Percentiles rank a stretch among this genome's conserved stretches.
phyloP scores from a whole-genome alignment of 2,329 filamentous ascomycete species.

The Cladobotryum mycophilum region DNA sequence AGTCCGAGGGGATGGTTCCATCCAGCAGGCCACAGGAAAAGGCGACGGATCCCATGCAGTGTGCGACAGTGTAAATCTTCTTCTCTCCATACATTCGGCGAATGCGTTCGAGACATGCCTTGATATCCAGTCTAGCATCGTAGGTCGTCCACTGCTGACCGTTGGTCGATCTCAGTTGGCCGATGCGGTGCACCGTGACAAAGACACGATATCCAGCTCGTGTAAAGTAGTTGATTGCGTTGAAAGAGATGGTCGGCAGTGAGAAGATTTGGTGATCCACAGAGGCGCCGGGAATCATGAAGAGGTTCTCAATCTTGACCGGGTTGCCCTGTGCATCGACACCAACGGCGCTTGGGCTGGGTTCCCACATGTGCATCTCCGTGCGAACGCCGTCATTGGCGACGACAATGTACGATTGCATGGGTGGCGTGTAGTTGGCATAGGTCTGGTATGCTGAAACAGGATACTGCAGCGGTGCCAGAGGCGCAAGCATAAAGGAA shows the following conservation, averaged over 20 bases:
- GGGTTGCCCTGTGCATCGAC: slow-evolving; percentile 15
- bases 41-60: slow-evolving; percentile 60
- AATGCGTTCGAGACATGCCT: slow-evolving; percentile 48
- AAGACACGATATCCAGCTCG: slow-evolving; percentile 55
- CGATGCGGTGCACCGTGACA: slow-evolving; percentile 52
- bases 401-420: slow-evolving; percentile 37
- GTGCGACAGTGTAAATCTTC: slow-evolving; percentile 51
- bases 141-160: slow-evolving; percentile 50
- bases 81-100: slow-evolving; percentile 30
- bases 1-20: slow-evolving; percentile 50
- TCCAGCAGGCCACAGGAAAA: slow-evolving; percentile 53
- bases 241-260: slow-evolving; percentile 56
- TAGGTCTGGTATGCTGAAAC: slow-evolving; percentile 41
- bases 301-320: slow-evolving; percentile 37
- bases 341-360: slow-evolving; percentile 32
- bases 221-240: slow-evolving; percentile 58
- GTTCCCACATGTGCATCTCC: slow-evolving; percentile 52
- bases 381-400: slow-evolving; percentile 48
- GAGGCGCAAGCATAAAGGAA: slow-evolving; percentile 46
- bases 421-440: slow-evolving; percentile 44
- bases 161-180: slow-evolving; percentile 43
- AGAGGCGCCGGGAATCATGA: slow-evolving; percentile 57
- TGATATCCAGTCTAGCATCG: slow-evolving; percentile 54
- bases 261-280: slow-evolving; percentile 60
- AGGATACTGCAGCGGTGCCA: slow-evolving; percentile 52